Percentiles rank a stretch among this genome's conserved stretches.
These are phyloP conservation scores for Citrullus colocynthis DNA, from an alignment of 306 rosid species.

Conservation along the genomic window DNA sequence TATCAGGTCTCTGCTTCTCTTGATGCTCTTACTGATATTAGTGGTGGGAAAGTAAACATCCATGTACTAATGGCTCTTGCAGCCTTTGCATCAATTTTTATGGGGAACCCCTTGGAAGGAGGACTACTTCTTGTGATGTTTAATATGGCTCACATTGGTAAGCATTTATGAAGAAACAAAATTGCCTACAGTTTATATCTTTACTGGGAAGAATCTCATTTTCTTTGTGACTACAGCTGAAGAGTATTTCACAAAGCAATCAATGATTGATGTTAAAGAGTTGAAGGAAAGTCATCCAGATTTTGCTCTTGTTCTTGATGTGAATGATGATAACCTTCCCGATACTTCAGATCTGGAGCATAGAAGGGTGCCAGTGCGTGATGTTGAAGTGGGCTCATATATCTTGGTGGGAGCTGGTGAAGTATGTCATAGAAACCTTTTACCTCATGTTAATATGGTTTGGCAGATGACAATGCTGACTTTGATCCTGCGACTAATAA, in stretches of 20 bases:
- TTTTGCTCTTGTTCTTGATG: constrained; percentile 76
- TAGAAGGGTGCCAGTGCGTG: constrained; percentile 81
- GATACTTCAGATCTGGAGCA: constrained; percentile 68
- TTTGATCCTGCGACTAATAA: not conserved
- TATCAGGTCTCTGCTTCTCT: constrained; percentile 81
- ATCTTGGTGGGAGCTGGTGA: constrained; percentile 89
- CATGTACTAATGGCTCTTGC: constrained; percentile 96
- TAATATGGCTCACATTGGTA: constrained; percentile 91
- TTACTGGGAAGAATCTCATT: constrained; percentile 10
- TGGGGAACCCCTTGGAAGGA: constrained; percentile 96
- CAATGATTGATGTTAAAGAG: constrained; percentile 85
- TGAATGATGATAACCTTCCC: constrained; percentile 55
- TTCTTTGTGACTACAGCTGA: constrained; percentile 54
- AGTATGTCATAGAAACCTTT: constrained; percentile 32
- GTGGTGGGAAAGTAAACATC: constrained; percentile 86
- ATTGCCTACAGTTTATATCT: not conserved
- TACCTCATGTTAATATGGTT: constrained; percentile 5
- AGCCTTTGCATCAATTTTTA: constrained; percentile 76
- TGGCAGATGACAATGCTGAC: not conserved
- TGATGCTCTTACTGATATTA: constrained; percentile 69
- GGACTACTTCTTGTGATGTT: constrained; percentile 97
- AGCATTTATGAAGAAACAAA: constrained; percentile 10
- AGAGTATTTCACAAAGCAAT: constrained; percentile 83
- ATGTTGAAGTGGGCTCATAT: constrained; percentile 64
- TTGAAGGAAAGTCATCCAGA: constrained; percentile 91